Conservation (phyloP, 2,329 filamentous ascomycete genomes). For the Fusarium metavorans region DNA sequence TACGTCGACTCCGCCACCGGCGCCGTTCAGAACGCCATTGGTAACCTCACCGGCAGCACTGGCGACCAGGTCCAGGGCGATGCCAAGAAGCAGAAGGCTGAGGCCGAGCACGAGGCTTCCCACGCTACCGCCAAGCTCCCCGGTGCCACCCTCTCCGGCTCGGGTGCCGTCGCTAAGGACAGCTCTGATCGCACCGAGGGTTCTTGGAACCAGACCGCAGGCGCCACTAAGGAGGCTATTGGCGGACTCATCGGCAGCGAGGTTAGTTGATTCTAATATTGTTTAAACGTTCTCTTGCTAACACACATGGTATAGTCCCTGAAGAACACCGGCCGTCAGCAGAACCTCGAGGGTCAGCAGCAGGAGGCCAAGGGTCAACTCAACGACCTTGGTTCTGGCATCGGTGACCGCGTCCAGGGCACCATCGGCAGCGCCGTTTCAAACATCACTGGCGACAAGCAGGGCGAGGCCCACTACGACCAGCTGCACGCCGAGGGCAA, state of each 20-base stretch:
- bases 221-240: conserved; percentile 83
- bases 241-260: conserved; percentile 83
- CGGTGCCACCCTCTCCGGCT: conserved; percentile 75
- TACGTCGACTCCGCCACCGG: conserved; percentile 80
- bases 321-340: conserved; percentile 78
- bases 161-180: conserved; percentile 78
- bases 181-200: conserved; percentile 78
- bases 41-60: conserved; percentile 78
- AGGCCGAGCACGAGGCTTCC: conserved; percentile 77
- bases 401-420: conserved; percentile 75
- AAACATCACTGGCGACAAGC: conserved; percentile 77
- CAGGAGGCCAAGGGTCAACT: conserved; percentile 88
- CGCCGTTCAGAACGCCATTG: conserved; percentile 77
- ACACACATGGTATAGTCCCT: conserved; percentile 61
- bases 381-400: conserved; percentile 76
- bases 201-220: conserved; percentile 89
- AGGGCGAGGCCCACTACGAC: conserved; percentile 74
- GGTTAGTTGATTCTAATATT: conserved; percentile 51
- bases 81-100: conserved; percentile 72
- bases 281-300: conserved; percentile 9
- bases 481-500: conserved; percentile 84
- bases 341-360: conserved; percentile 83
- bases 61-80: conserved; percentile 75
- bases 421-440: conserved; percentile 78
- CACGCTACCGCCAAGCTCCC: conserved; percentile 82